phyloP scores from a whole-genome alignment of 1,139 yeast species.

The Saccharomyces uvarum region DNA sequence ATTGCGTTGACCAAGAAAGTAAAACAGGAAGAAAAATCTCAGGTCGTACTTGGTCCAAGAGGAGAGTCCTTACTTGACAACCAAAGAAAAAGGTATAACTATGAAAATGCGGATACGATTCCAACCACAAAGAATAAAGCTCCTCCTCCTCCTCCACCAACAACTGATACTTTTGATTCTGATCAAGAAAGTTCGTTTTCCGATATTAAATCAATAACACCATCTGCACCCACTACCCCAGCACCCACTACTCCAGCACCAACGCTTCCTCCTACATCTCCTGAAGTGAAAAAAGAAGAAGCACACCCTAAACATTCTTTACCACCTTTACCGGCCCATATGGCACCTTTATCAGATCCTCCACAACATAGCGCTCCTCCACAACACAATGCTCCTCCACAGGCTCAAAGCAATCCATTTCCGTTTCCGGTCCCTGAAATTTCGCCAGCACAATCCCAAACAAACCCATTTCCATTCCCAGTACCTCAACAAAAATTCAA shows the following conservation, averaged over 20 bases:
- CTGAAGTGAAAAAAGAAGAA: slow-evolving; percentile 7
- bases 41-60: slow-evolving; percentile 58
- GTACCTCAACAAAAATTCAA: slow-evolving; percentile 25
- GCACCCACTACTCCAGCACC: slow-evolving; percentile 18
- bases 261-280: slow-evolving; percentile 11
- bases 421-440: slow-evolving; percentile 14
- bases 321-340: slow-evolving; percentile 7
- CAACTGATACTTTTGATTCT: slow-evolving; percentile 16
- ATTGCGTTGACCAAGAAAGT: slow-evolving; percentile 60
- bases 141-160: slow-evolving; percentile 46
- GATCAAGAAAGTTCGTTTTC: slow-evolving; percentile 12
- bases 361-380: slow-evolving; percentile 2
- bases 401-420: neutral
- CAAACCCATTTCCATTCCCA: slow-evolving; percentile 23
- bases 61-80: slow-evolving; percentile 41
- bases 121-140: slow-evolving; percentile 36
- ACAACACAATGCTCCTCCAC: neutral
- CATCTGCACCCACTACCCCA: slow-evolving; percentile 29
- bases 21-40: slow-evolving; percentile 30
- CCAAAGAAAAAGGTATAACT: slow-evolving; percentile 31
- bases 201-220: slow-evolving; percentile 20
- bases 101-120: slow-evolving; percentile 23
- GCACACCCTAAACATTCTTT: slow-evolving; percentile 8
- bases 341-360: slow-evolving; percentile 7
- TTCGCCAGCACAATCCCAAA: slow-evolving; percentile 13